Percentiles rank a stretch among this genome's conserved stretches.
phyloP scores from a whole-genome alignment of 768 basidiomycete species.

The Chalciporus piperatus region DNA sequence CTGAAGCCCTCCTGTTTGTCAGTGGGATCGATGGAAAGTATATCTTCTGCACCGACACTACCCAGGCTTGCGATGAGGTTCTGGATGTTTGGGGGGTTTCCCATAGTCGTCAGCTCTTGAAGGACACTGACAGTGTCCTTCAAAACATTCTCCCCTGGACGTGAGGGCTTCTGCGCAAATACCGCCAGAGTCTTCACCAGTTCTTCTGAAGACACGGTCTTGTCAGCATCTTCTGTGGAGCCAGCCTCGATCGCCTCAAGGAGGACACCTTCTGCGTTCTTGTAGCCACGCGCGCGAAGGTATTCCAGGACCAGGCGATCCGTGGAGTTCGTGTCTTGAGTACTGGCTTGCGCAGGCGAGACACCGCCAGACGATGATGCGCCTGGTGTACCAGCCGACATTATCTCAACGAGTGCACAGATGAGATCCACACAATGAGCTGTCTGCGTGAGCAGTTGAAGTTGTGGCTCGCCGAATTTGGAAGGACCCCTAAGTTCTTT shows the following conservation, averaged over 20 bases:
- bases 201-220: conserved; percentile 46
- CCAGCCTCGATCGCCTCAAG: conserved; percentile 37
- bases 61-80: conserved; percentile 75
- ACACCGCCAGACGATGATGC: conserved; percentile 33
- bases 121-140: conserved; percentile 65
- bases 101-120: conserved; percentile 65
- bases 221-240: conserved; percentile 34
- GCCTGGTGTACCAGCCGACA: conserved; percentile 34
- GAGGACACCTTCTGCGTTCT: conserved; percentile 41
- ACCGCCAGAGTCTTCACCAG: conserved; percentile 59
- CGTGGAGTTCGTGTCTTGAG: conserved; percentile 30
- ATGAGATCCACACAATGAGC: neutral
- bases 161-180: conserved; percentile 64
- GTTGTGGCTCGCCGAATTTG: neutral
- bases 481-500: neutral
- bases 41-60: conserved; percentile 78
- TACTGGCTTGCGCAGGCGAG: conserved; percentile 27
- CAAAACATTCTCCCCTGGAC: conserved; percentile 66
- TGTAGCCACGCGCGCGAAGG: conserved; percentile 45
- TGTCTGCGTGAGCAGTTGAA: neutral
- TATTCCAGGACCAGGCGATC: conserved; percentile 49
- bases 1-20: conserved; percentile 85
- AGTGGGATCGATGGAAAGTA: conserved; percentile 75
- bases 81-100: conserved; percentile 70
- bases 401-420: conserved; percentile 3